phyloP scores from a whole-genome alignment of 208 protist genomes.

The Trypanosoma rangeli region DNA sequence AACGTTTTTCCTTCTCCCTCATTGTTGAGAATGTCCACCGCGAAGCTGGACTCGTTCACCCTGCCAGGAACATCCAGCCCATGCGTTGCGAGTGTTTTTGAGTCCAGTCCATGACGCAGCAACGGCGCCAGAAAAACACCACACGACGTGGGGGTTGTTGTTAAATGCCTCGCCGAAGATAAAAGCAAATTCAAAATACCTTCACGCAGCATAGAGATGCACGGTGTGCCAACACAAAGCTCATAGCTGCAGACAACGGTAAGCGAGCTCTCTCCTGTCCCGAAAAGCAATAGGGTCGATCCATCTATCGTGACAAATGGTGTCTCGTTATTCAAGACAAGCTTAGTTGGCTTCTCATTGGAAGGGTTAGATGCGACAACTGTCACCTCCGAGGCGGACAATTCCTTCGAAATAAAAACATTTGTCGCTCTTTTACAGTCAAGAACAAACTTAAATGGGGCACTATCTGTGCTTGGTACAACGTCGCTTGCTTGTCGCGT shows the following conservation, averaged over 20 bases:
- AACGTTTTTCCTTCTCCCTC: conserved; percentile 53
- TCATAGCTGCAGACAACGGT: conserved; percentile 73
- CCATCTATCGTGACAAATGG: conserved; percentile 57
- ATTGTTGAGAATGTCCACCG: conserved; percentile 60
- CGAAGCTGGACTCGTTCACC: conserved; percentile 28
- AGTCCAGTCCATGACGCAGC: conserved; percentile 66
- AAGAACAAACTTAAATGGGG: conserved; percentile 52
- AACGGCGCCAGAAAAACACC: conserved; percentile 50
- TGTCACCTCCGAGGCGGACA: conserved; percentile 33
- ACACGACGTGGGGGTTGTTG: conserved; percentile 29
- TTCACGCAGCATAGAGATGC: conserved; percentile 48
- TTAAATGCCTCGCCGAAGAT: conserved; percentile 40
- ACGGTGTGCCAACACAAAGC: conserved; percentile 46
- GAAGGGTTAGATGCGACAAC: conserved; percentile 38
- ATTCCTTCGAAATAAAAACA: conserved; percentile 57
- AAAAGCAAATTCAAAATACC: conserved; percentile 52
- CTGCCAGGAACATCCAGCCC: conserved; percentile 49
- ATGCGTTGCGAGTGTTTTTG: conserved; percentile 41
- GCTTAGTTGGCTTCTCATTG: conserved; percentile 27
- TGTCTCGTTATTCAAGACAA: conserved; percentile 45
- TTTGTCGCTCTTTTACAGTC: conserved; percentile 63
- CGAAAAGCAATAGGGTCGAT: conserved; percentile 62
- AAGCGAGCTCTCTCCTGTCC: conserved; percentile 64
- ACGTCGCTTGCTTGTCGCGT: conserved; percentile 83
- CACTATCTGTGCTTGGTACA: conserved; percentile 35